A percentile compares a stretch with the other conserved stretches of the same genome.
Evolutionary conservation across 768 basidiomycete species (phyloP).

Genomic region (Termitomyces sp.): DNA sequence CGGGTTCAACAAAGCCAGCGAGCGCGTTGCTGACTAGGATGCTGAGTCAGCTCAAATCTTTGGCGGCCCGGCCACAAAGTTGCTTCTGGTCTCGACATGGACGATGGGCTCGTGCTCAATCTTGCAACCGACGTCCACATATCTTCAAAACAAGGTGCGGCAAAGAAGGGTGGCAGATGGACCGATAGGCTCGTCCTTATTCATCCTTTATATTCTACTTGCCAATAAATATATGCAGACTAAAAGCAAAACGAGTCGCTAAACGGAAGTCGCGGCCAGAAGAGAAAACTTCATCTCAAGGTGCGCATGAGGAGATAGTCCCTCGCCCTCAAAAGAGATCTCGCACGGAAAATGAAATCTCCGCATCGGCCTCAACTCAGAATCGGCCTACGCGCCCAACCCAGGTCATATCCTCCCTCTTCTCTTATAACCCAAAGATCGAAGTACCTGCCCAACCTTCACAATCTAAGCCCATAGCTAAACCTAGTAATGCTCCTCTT

Average conservation of each 20-base stretch:
- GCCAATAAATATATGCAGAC: slow-evolving; percentile 31
- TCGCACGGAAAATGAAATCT: slow-evolving; percentile 18
- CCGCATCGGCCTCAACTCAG: slow-evolving; percentile 16
- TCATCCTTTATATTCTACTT: slow-evolving; percentile 13
- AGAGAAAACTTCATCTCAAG: slow-evolving; percentile 18
- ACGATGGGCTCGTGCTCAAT: slow-evolving; percentile 75
- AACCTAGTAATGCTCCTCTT: slow-evolving; percentile 83
- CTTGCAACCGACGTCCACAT: slow-evolving; percentile 39
- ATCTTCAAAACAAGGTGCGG: slow-evolving; percentile 16
- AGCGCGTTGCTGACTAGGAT: slow-evolving; percentile 3
- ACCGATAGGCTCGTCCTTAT: slow-evolving; percentile 58
- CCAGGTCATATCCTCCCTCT: slow-evolving; percentile 85
- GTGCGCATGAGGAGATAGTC: slow-evolving; percentile 14
- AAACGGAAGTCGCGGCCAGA: slow-evolving; percentile 50
- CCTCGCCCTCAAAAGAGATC: slow-evolving; percentile 43
- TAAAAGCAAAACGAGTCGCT: slow-evolving; percentile 67
- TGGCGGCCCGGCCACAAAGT: background rate
- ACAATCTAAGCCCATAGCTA: slow-evolving; percentile 21
- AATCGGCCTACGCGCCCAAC: slow-evolving; percentile 27
- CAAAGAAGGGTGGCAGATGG: slow-evolving; percentile 66
- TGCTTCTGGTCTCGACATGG: slow-evolving; percentile 35
- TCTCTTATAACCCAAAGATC: slow-evolving; percentile 76
- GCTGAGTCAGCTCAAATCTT: slow-evolving; percentile 21
- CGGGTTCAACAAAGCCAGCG: background rate
- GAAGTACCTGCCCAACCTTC: slow-evolving; percentile 30